Base-by-base conservation (phyloP, 371 early-diverging fungal species). In the Syncephalastrum contaminatum region DNA sequence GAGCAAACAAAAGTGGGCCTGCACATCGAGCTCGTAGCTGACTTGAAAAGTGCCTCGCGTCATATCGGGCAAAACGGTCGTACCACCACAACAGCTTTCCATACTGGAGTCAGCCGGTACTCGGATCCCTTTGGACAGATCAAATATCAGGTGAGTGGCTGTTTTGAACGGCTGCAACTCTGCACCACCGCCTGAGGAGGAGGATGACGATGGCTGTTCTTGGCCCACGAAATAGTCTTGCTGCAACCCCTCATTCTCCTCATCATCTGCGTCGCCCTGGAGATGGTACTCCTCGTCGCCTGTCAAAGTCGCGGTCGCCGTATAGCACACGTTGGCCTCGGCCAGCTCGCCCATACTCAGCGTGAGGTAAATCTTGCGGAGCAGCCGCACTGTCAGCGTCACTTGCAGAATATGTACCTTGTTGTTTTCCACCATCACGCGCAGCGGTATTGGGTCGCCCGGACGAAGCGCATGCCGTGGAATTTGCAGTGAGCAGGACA, bases 1-100 rank as follows among this genome's bases (percentile, higher is more conserved):
- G 8, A 30, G 36, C 36, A 8, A 30, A 30, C 36, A 8, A 30
- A 30, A 30, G 36, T 30, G 36, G 10, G 10, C 43, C 20, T 49
- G 41, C 48, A 50, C 25, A 12, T 56, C 21, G 3, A 56, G 48
- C 22, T 56, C 50, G 21, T 49, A 56, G 18, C 41, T 22, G 14
- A 56, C 22, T 56, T 56, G 50, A 27, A 56, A 56, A 6, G 50
- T 50, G 22, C n/a, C 43, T 24, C 36, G 43, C 40, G 57, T 50
- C 57, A 56, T 56, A 25, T 56, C 50, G 12, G 57, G 57, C n/a
- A 47, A 20, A 10, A 50, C 50, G 8, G 57, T 43, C 18, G 25
- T 22, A 24, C 43, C 43, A 42, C 50, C 36, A 30, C 12, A 30
- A 30, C 6, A 5, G 10, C 36, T 10, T 30, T 2, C 36, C 36